Percentiles rank a stretch among this genome's conserved stretches.
phyloP scores from a whole-genome alignment of 352 stramenopile species.

The Phytopythium oedochilum region DNA sequence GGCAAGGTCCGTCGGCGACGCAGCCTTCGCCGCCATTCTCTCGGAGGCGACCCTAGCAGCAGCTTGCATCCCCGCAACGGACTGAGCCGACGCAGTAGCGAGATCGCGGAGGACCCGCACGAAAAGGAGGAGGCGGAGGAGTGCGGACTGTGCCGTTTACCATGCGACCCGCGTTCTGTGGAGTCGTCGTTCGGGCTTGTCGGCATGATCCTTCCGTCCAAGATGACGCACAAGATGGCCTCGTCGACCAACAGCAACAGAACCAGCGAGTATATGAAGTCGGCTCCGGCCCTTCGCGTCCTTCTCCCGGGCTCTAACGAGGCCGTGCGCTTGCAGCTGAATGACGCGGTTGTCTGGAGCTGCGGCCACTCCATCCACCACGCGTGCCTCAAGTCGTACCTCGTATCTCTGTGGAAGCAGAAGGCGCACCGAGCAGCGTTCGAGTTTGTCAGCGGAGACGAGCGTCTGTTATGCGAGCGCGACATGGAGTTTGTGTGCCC shows the following conservation, averaged over 20 bases:
- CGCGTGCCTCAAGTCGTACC: constrained; percentile 63
- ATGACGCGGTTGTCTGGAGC: constrained; percentile 53
- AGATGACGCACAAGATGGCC: constrained; percentile 35
- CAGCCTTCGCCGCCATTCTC: constrained; percentile 16
- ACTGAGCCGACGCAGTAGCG: background rate
- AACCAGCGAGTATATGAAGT: background rate
- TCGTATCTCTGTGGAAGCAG: constrained; percentile 65
- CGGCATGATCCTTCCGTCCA: constrained; percentile 63
- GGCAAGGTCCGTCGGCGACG: constrained; percentile 29
- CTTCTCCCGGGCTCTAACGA: constrained; percentile 21
- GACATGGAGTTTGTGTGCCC: constrained; percentile 78
- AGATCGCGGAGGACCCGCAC: constrained; percentile 8
- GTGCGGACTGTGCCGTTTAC: constrained; percentile 59
- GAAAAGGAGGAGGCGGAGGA: constrained; percentile 28
- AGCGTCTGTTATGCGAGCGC: constrained; percentile 58
- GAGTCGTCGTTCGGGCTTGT: constrained; percentile 63
- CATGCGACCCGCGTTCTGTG: constrained; percentile 31
- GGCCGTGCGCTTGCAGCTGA: constrained; percentile 29
- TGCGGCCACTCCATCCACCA: constrained; percentile 73
- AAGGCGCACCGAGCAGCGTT: constrained; percentile 35
- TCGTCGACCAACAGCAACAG: constrained; percentile 2
- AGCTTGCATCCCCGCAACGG: background rate
- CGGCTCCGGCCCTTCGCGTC: constrained; percentile 18
- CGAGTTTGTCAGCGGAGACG: constrained; percentile 41
- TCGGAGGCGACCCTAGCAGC: background rate